phyloP scores from a whole-genome alignment of 1,284 basidiomycete genomes.

The Ganoderma meredithae region DNA sequence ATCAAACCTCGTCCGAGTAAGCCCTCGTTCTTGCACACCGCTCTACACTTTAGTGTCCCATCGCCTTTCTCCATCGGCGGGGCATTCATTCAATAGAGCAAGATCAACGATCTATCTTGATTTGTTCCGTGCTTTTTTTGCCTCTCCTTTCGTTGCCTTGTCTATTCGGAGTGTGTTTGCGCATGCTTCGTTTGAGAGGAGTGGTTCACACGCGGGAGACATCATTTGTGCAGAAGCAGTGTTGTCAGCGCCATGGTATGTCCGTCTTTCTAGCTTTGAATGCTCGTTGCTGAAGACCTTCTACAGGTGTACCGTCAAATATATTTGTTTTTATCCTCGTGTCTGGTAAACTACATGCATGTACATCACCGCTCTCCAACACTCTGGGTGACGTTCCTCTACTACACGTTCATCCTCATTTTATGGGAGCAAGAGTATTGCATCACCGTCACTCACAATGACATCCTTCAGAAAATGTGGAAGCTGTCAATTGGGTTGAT shows the following conservation, averaged over 20 bases:
- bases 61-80: slow-evolving; percentile 61
- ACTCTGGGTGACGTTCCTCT: slow-evolving; percentile 83
- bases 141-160: slow-evolving; percentile 46
- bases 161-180: slow-evolving; percentile 33
- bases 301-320: background rate
- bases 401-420: slow-evolving; percentile 86
- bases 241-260: slow-evolving; percentile 16
- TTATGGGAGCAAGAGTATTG: slow-evolving; percentile 74
- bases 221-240: slow-evolving; percentile 32
- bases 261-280: background rate
- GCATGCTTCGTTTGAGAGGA: slow-evolving; percentile 44
- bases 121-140: slow-evolving; percentile 45
- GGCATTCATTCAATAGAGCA: slow-evolving; percentile 86
- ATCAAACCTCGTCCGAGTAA: slow-evolving; percentile 20
- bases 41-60: slow-evolving; percentile 82
- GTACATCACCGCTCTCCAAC: slow-evolving; percentile 68
- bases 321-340: slow-evolving; percentile 11
- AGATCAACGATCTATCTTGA: slow-evolving; percentile 49
- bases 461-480: slow-evolving; percentile 22
- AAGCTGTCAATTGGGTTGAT: slow-evolving; percentile 24
- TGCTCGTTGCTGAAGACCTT: background rate
- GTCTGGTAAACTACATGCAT: background rate
- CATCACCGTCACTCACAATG: slow-evolving; percentile 24
- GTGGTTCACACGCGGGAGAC: slow-evolving; percentile 69
- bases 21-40: slow-evolving; percentile 22